Evolutionary conservation across 768 basidiomycete genomes (phyloP), one percentile per base, ranked within the genome.

Genomic region (Boletus rufocinnamomeus): DNA sequence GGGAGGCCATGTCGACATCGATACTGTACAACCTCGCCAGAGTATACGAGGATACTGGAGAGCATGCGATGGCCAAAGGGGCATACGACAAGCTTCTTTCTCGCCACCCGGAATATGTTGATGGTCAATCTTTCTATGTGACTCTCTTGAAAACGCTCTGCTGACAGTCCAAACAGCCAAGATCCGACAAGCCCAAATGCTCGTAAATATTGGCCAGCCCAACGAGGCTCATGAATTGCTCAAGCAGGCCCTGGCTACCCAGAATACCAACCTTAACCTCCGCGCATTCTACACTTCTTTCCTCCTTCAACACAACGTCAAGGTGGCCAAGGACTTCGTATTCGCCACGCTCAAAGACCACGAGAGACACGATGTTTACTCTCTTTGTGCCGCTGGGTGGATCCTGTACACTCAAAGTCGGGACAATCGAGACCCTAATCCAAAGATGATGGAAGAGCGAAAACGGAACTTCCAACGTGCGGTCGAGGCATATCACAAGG

Each of bases 71-170:
- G 59, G 95, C 96, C 2, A 87, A 81, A 61, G 91, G 89, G 63
- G 93, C 92, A 2, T 98, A 95, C 66, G 84, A 88, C 49, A 93
- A 94, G 72, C 79, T 98, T 10, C 74, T 98, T 37, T 77, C 84
- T n/a, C 81, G 89, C 53, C 96, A 98, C 78, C 93, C 95, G 1
- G 97, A 98, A 75, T 98, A 96, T 69, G 84, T 95, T 25, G 96
- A 98, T 69, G 96, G 95, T 96, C 63, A 48, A 89, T 77, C 35
- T 53, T 50, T 38, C 34, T n/a, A 47, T 52, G 21, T 0, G 9
- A 30, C 41, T 8, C 30, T 44, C 38, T 37, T 16, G 11, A 43
- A 34, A n/a, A 43, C 41, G 7, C 5, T 19, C 6, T 16, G 40
- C 58, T 72, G 32, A 73, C 43, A 6, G 6, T 14, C 43, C 43